Percentiles rank a stretch among this genome's conserved stretches.
These are phyloP conservation scores for Saccharomycopsis lassenensis DNA, from an alignment of 805 yeast genomes.

Conservation along the genomic window DNA sequence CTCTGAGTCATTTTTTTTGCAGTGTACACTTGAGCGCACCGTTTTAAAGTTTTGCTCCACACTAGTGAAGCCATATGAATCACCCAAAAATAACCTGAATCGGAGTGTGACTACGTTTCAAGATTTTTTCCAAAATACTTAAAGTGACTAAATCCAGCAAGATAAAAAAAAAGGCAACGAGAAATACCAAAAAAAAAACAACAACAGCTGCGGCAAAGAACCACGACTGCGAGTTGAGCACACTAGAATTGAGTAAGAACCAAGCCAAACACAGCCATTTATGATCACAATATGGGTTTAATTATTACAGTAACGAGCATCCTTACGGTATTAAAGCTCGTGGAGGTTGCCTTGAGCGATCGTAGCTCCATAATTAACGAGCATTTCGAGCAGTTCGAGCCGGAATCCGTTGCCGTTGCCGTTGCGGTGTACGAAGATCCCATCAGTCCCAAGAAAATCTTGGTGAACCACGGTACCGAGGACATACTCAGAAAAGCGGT, in stretches of 20 bases:
- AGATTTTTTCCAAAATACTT: neutral
- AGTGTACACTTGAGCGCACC: too few species aligned
- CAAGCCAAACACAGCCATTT: neutral
- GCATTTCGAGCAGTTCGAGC: slow-evolving; percentile 2
- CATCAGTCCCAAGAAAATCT: slow-evolving; percentile 7
- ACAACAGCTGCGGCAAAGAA: neutral
- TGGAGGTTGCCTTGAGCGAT: slow-evolving; percentile 12
- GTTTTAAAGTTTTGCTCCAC: too few species aligned
- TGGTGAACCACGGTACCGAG: slow-evolving; percentile 4
- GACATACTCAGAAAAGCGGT: slow-evolving; percentile 13
- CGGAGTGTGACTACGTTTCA: too few species aligned
- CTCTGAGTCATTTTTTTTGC: too few species aligned
- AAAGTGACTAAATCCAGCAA: too few species aligned
- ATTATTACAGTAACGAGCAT: slow-evolving; percentile 11
- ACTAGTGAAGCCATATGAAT: too few species aligned
- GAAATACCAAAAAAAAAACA: neutral
- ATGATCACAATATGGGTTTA: slow-evolving; percentile 9
- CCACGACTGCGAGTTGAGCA: neutral
- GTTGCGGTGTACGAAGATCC: neutral
- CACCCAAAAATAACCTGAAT: too few species aligned
- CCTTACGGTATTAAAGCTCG: slow-evolving; percentile 9
- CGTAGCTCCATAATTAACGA: slow-evolving; percentile 1
- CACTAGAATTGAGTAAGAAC: neutral
- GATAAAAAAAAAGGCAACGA: too few species aligned
- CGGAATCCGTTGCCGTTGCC: slow-evolving; percentile 1